Evolutionary conservation across 2,329 filamentous ascomycete species (phyloP).

Genomic region (Sclerotinia trifoliorum): DNA sequence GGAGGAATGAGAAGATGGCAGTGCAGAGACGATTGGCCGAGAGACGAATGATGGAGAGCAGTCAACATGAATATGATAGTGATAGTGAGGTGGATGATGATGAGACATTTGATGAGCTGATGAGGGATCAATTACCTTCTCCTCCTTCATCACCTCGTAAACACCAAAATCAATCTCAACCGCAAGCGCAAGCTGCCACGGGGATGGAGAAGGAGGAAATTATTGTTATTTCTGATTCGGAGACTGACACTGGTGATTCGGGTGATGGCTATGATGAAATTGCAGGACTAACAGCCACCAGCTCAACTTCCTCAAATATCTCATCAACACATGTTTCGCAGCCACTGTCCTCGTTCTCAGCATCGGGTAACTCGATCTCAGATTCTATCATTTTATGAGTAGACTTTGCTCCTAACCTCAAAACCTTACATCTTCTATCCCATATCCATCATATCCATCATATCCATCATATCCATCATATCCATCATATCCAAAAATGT

Average conservation of each 20-base stretch:
- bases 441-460: too few relatives aligned
- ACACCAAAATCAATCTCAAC: too few relatives aligned
- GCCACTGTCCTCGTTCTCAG: not conserved
- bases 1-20: not conserved
- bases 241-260: not conserved
- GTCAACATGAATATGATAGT: conserved; percentile 18
- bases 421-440: too few relatives aligned
- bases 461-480: too few relatives aligned
- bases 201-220: not conserved
- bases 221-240: conserved; percentile 5
- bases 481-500: too few relatives aligned
- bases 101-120: not conserved
- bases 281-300: not conserved
- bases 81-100: conserved; percentile 21
- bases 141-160: not conserved
- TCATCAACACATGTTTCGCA: not conserved
- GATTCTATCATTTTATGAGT: not conserved
- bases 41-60: not conserved
- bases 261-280: not conserved
- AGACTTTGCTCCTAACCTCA: too few relatives aligned
- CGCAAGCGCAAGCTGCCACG: not conserved
- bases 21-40: not conserved
- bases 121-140: not conserved
- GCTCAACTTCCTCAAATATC: not conserved
- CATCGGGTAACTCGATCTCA: not conserved